These are phyloP conservation scores for Scheffersomyces coipomensis DNA, from an alignment of 805 yeast species.

Conservation along the genomic window DNA sequence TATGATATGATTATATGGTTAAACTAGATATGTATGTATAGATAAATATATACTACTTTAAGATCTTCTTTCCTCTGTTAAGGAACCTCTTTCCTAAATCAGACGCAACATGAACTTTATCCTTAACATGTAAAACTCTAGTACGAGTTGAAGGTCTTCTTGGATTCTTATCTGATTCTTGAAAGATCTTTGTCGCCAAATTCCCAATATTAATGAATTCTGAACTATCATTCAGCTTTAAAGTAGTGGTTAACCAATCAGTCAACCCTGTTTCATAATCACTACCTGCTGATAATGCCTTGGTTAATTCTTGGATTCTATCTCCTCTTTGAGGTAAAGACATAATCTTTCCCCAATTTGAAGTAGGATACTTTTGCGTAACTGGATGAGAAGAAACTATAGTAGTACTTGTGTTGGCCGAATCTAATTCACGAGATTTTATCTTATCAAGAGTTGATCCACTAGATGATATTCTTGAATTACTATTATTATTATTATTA, in stretches of 20 bases:
- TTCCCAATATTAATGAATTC: conserved; percentile 43
- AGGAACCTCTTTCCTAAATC: conserved; percentile 54
- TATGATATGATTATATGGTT: too few species aligned
- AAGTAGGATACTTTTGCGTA: conserved; percentile 26
- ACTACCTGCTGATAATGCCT: conserved; percentile 40
- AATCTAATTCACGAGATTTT: not conserved
- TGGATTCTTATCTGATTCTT: conserved; percentile 55
- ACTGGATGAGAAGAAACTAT: not conserved
- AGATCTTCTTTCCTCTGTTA: conserved; percentile 51
- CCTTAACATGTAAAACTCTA: conserved; percentile 49
- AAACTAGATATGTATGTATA: too few species aligned
- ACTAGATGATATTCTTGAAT: not conserved
- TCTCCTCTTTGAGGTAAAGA: conserved; percentile 38
- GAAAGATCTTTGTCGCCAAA: conserved; percentile 61
- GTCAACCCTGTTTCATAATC: conserved; percentile 57
- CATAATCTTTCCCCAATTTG: conserved; percentile 42
- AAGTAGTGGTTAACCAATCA: conserved; percentile 52
- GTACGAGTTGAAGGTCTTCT: conserved; percentile 51
- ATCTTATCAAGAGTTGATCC: not conserved
- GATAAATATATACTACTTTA: conserved; percentile 1
- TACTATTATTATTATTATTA: not conserved
- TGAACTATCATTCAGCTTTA: conserved; percentile 22
- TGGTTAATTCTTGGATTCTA: conserved; percentile 40
- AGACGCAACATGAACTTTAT: conserved; percentile 52
- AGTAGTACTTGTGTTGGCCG: not conserved